Evolutionary conservation across 495 filamentous ascomycete genomes (phyloP).

Genomic region (Penicillium flavigenum): DNA sequence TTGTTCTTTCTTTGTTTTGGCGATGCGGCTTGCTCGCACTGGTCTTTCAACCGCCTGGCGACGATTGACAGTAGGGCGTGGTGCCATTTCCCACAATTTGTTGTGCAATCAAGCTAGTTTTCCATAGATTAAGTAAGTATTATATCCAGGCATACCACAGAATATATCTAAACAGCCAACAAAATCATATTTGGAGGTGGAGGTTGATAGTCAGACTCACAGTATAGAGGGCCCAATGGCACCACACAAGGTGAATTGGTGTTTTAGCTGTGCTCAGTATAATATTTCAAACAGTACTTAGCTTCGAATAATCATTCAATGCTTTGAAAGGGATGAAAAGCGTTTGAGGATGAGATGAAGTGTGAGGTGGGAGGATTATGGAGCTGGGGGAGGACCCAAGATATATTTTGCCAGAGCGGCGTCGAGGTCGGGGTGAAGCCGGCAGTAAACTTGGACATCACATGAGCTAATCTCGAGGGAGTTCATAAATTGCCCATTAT

Average conservation of each 20-base stretch:
- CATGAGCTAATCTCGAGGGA: not conserved
- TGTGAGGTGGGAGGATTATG: not conserved
- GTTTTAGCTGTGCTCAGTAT: not conserved
- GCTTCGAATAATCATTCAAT: not conserved
- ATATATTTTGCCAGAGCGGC: slow-evolving; percentile 12
- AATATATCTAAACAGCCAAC: not conserved
- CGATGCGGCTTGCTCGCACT: slow-evolving; percentile 2
- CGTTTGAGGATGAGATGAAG: not conserved
- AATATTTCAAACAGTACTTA: not conserved
- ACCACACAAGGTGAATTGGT: not conserved
- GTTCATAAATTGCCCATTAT: not conserved
- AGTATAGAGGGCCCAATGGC: not conserved
- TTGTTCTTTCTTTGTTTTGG: slow-evolving; percentile 1
- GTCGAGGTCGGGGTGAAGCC: not conserved
- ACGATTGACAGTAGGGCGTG: not conserved
- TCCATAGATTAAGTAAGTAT: not conserved
- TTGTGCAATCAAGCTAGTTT: not conserved
- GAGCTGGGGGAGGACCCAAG: not conserved
- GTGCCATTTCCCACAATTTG: not conserved
- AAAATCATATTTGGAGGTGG: no score
- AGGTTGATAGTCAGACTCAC: not conserved
- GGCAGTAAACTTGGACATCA: slow-evolving; percentile 1
- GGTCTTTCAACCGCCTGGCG: not conserved
- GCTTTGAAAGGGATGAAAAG: not conserved
- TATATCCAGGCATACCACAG: not conserved